Evolutionary conservation across 306 rosid genomes (phyloP), one percentile per base, ranked within the genome.

Genomic region (Sicyos edulis): DNA sequence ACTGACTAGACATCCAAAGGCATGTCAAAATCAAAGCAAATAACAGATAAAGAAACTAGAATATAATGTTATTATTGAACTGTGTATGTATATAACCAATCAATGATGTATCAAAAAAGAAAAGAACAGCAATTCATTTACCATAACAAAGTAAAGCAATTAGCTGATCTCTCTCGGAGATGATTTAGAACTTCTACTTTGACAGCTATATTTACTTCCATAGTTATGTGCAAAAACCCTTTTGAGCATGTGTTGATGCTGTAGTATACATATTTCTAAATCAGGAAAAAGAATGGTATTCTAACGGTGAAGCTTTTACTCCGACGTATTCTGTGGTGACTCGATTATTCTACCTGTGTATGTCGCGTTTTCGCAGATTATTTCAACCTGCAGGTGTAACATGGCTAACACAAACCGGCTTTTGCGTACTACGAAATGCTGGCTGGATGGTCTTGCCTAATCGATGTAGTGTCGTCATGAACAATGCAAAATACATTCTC

Each of bases 401-500:
- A 67, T 47, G 72, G 42, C 72, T 21, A 20, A 3, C 47, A 21
- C 37, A 8, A 21, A 45, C 17, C 19, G 47, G 55, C 56, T 67
- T 47, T 67, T 47, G 53, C 40, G 22, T 68, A 29, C 72, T 68
- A 45, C 13, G 57, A 45, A 68, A 21, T 8, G 44, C 72, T 68
- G 9, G 72, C 72, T 4, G 44, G 21, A 47, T 49, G 44, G 22
- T 68, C 57, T 68, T 68, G 56, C 42, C 57, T 47, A 13, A 49
- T 17, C 51, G 57, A 68, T 68, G 40, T 24, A 22, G 57, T 22
- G 57, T 14, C 42, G 22, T 47, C 56, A 7, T 22, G 72, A 45
- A n/a, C 74, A 16, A n/a, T 17, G 11, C 73, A n/a, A 67, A 20
- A 47, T 21, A 26, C 1, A 42, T 76, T 74, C 75, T 85, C 85